These are phyloP conservation scores for Lactarius deliciosus DNA, from an alignment of 768 basidiomycete species.

Conservation along the genomic window DNA sequence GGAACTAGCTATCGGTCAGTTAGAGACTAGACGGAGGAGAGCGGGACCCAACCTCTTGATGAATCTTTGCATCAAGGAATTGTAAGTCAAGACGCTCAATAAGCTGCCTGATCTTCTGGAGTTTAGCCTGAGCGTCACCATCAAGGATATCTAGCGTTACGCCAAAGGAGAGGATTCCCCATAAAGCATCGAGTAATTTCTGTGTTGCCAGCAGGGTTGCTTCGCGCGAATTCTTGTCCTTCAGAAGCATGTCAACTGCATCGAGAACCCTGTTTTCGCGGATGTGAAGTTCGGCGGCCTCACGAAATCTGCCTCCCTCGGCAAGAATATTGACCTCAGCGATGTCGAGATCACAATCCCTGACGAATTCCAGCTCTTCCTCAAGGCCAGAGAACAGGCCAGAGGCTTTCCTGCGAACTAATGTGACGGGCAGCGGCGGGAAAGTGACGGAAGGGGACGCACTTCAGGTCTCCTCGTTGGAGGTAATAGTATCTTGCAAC, in stretches of 20 bases:
- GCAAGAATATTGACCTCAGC: slow-evolving; percentile 49
- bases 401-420: slow-evolving; percentile 43
- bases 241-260: slow-evolving; percentile 48
- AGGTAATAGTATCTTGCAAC: slow-evolving; percentile 50
- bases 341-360: slow-evolving; percentile 52
- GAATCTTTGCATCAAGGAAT: neutral
- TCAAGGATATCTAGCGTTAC: slow-evolving; percentile 4
- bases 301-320: slow-evolving; percentile 40
- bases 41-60: slow-evolving; percentile 9
- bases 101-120: slow-evolving; percentile 11
- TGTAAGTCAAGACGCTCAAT: slow-evolving; percentile 1
- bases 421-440: neutral
- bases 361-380: slow-evolving; percentile 56
- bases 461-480: slow-evolving; percentile 41
- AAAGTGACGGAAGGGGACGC: slow-evolving; percentile 11
- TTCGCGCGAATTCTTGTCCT: slow-evolving; percentile 33
- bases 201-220: slow-evolving; percentile 40
- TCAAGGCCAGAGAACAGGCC: slow-evolving; percentile 50
- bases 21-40: neutral
- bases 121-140: slow-evolving; percentile 1
- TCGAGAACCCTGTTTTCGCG: slow-evolving; percentile 46
- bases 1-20: slow-evolving; percentile 8
- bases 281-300: slow-evolving; percentile 53
- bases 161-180: slow-evolving; percentile 45
- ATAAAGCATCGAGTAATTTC: slow-evolving; percentile 48